phyloP scores from a whole-genome alignment of 2,329 filamentous ascomycete species.

The Penicillium digitatum region DNA sequence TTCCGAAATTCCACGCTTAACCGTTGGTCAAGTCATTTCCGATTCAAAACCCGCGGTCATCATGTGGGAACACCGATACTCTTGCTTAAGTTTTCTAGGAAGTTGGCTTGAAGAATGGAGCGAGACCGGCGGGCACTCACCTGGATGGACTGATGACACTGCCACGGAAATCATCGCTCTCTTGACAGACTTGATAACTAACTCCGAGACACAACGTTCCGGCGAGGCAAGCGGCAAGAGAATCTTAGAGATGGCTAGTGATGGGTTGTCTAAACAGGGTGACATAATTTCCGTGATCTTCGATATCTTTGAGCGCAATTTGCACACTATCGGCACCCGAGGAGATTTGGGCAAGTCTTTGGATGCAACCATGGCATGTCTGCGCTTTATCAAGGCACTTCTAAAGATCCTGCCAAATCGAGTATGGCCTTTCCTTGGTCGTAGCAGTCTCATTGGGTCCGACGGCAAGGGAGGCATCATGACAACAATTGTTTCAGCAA shows the following conservation, averaged over 20 bases:
- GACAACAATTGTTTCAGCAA: slow-evolving; percentile 71
- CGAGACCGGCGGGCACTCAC: slow-evolving; percentile 48
- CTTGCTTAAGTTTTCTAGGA: slow-evolving; percentile 73
- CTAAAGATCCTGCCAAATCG: slow-evolving; percentile 70
- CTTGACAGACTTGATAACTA: slow-evolving; percentile 65
- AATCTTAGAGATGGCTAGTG: slow-evolving; percentile 50
- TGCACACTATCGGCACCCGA: slow-evolving; percentile 50
- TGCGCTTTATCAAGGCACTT: slow-evolving; percentile 74
- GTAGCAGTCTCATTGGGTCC: slow-evolving; percentile 73
- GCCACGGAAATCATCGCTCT: slow-evolving; percentile 70
- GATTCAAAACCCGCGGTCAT: slow-evolving; percentile 73
- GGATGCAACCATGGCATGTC: slow-evolving; percentile 67
- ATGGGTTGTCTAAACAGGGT: slow-evolving; percentile 44
- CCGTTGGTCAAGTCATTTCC: slow-evolving; percentile 62
- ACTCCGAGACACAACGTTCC: slow-evolving; percentile 30
- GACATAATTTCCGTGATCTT: slow-evolving; percentile 80
- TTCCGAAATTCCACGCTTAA: slow-evolving; percentile 37
- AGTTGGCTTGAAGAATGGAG: slow-evolving; percentile 56
- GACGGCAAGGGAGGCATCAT: slow-evolving; percentile 74
- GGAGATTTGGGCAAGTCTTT: slow-evolving; percentile 61
- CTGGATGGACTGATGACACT: slow-evolving; percentile 56
- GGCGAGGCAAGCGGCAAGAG: slow-evolving; percentile 39
- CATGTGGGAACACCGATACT: slow-evolving; percentile 71
- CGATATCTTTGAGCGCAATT: slow-evolving; percentile 73
- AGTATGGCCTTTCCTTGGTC: slow-evolving; percentile 83